A percentile compares a stretch with the other conserved stretches of the same genome.
These are phyloP conservation scores for Phalaenopsis aphrodite DNA, from an alignment of 106 monocot species.

Conservation along the genomic window DNA sequence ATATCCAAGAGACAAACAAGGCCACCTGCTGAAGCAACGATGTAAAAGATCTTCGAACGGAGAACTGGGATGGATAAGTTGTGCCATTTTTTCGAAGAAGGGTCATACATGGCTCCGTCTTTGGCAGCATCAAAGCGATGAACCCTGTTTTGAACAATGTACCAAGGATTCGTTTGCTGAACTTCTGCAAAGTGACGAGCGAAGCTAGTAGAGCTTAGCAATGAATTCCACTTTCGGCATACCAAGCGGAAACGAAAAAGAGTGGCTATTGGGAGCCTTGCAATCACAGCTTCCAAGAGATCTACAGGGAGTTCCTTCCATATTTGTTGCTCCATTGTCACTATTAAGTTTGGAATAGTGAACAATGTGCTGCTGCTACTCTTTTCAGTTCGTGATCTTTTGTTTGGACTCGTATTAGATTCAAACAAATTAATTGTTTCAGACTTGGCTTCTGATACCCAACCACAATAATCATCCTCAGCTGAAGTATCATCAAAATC, in stretches of 20 bases:
- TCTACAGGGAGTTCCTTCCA: constrained; percentile 84
- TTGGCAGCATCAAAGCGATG: constrained; percentile 14
- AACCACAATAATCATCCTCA: constrained; percentile 29
- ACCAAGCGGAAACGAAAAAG: constrained; percentile 76
- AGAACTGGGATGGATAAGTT: constrained; percentile 35
- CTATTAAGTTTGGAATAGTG: constrained; percentile 19
- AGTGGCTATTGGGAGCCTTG: constrained; percentile 65
- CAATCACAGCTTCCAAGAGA: constrained; percentile 61
- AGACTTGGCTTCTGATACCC: constrained; percentile 16
- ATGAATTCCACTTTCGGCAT: constrained; percentile 72
- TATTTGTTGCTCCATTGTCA: constrained; percentile 50
- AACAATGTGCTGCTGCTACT: constrained; percentile 15
- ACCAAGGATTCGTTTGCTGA: constrained; percentile 41
- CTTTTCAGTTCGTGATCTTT: constrained; percentile 41
- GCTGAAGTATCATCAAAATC: constrained; percentile 23
- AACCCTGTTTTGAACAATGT: constrained; percentile 36
- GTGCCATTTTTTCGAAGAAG: constrained; percentile 62
- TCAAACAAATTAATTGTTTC: constrained; percentile 34
- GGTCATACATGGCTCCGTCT: constrained; percentile 58
- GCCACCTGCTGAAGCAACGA: constrained; percentile 74
- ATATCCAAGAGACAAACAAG: constrained; percentile 72
- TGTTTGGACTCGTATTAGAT: constrained; percentile 23
- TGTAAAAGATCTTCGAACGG: constrained; percentile 29
- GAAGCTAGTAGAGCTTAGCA: constrained; percentile 49
- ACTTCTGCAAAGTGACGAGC: constrained; percentile 35